Evolutionary conservation across 352 stramenopile species (phyloP), one percentile per base, ranked within the genome.

Genomic region (Phytophthora fragariaefolia): DNA sequence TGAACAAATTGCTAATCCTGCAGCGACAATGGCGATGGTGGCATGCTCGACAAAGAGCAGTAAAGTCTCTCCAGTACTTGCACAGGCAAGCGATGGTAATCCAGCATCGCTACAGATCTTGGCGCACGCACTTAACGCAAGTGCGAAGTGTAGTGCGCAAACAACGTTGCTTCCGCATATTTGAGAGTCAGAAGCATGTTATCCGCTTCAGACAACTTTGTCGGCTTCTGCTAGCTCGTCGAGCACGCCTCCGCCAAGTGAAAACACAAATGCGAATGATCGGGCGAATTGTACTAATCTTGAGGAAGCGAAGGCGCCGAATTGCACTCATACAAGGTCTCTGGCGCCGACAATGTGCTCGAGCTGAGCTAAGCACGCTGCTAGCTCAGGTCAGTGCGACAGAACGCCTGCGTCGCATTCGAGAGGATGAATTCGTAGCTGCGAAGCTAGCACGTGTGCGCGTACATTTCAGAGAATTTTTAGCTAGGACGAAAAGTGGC

Each of bases 161-260:
- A 27, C 76, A 86, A 38, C 62, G 42, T 13, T 87, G 65, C 27
- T 83, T 90, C 24, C 77, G 79, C 0, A 42, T 80, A 15, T 83
- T 77, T 32, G 42, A 69, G 22, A 61, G 46, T 40, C 77, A 87
- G 36, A 85, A 79, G 32, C 60, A 76, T 15, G 46, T 83, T 15
- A 48, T 79, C 4, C 66, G 57, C 26, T 76, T 85, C 36, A 73
- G 66, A 2, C 69, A 68, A 22, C 38, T 76, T 12, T 79, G 70
- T 28, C 70, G 72, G 8, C 43, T 83, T 45, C 47, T 86, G 17
- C 15, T 76, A 22, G 63, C 43, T 1, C 61, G 61, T 5, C 60
- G 72, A 47, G 66, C 65, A 18, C 67, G 47, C 4, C 34, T 34
- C n/a, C 64, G 67, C 24, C 69, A 69, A 32, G 17, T 74, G 17